A percentile compares a stretch with the other conserved stretches of the same genome.
Conservation (phyloP, 768 basidiomycete species). For the Chalciporus piperatus region DNA sequence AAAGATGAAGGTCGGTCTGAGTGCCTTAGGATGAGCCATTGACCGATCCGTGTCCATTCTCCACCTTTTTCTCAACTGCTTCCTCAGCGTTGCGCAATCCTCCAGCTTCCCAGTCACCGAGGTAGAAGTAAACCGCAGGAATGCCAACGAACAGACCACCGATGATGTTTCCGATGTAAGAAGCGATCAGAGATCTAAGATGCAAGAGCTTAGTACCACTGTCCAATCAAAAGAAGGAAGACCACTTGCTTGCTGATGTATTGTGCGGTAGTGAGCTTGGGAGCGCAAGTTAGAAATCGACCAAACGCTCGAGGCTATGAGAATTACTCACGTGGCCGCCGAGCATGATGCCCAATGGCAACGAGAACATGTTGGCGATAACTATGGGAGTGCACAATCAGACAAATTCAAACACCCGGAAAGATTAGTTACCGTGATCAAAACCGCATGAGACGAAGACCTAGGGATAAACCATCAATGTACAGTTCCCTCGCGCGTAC, state of each 20-base stretch:
- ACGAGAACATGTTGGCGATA: slow-evolving; percentile 74
- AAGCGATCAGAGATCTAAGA: slow-evolving; percentile 58
- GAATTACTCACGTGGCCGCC: slow-evolving; percentile 51
- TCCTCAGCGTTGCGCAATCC: slow-evolving; percentile 43
- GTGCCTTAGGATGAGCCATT: neutral
- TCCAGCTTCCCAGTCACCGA: slow-evolving; percentile 45
- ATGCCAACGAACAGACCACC: slow-evolving; percentile 63
- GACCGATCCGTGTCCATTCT: neutral
- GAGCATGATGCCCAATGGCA: slow-evolving; percentile 70
- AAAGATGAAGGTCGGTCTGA: no score
- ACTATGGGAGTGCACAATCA: slow-evolving; percentile 36
- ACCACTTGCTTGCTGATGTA: slow-evolving; percentile 65
- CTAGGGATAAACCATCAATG: slow-evolving; percentile 28
- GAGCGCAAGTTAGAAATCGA: neutral
- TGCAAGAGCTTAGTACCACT: neutral
- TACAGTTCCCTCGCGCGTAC: neutral
- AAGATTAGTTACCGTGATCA: slow-evolving; percentile 55
- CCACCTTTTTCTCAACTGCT: slow-evolving; percentile 17
- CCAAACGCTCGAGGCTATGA: neutral
- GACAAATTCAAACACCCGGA: neutral
- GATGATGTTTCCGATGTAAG: slow-evolving; percentile 64
- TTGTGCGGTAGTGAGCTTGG: slow-evolving; percentile 35
- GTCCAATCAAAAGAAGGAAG: neutral
- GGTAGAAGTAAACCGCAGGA: slow-evolving; percentile 63
- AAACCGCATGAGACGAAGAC: slow-evolving; percentile 69